These are phyloP conservation scores for Hibiscus trionum DNA, from an alignment of 345 rosid genomes.

Conservation along the genomic window DNA sequence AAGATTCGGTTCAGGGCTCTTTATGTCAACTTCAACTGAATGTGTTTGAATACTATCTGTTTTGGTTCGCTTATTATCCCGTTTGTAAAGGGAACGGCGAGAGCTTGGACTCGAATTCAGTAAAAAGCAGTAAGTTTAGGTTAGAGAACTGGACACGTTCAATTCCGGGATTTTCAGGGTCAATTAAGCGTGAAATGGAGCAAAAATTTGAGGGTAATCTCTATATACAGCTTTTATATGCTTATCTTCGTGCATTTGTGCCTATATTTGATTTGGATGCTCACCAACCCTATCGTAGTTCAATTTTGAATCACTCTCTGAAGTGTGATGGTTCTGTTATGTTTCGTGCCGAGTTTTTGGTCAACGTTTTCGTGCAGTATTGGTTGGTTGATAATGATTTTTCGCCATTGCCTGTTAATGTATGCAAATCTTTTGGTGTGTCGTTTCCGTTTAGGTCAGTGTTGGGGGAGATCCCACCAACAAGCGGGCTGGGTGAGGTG, in stretches of 20 bases:
- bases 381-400: constrained; percentile 94
- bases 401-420: constrained; percentile 52
- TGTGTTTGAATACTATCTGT: constrained; percentile 79
- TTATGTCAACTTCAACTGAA: constrained; percentile 53
- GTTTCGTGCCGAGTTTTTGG: constrained; percentile 66
- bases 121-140: constrained; percentile 37
- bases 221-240: constrained; percentile 55
- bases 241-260: constrained; percentile 72
- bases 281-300: constrained; percentile 71
- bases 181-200: constrained; percentile 43
- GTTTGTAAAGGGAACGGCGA: constrained; percentile 60
- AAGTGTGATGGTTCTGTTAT: constrained; percentile 56
- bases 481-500: constrained; percentile 63
- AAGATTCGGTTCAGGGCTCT: constrained; percentile 47
- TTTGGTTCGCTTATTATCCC: constrained; percentile 93
- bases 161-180: constrained; percentile 46
- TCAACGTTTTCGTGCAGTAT: constrained; percentile 57
- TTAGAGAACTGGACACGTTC: constrained; percentile 62
- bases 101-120: constrained; percentile 22
- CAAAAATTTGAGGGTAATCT: constrained; percentile 53
- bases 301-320: constrained; percentile 56
- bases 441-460: constrained; percentile 39
- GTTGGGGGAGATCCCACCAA: constrained; percentile 61
- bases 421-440: constrained; percentile 64
- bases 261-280: constrained; percentile 48